Evolutionary conservation across 352 stramenopile species (phyloP), one percentile per base, ranked within the genome.

Genomic region (Pythium pyrilobum): DNA sequence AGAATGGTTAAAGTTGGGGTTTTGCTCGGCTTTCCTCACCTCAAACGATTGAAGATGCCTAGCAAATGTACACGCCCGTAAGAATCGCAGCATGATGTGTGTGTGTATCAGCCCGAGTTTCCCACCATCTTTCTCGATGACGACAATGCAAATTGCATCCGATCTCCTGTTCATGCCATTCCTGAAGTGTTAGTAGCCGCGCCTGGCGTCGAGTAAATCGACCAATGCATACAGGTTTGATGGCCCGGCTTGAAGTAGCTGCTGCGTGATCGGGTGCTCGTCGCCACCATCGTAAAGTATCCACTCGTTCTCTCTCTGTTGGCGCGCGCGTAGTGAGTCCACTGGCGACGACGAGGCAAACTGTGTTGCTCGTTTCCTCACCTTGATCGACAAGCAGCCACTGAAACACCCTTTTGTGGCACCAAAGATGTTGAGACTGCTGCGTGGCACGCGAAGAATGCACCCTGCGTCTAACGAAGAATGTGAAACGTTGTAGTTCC

Each of bases 91-190:
- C n/a, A n/a, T n/a, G n/a, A n/a, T n/a, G n/a, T n/a, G n/a, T n/a
- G n/a, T n/a, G n/a, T n/a, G n/a, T n/a, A n/a, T n/a, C n/a, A n/a
- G n/a, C n/a, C n/a, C n/a, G n/a, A n/a, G 8, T 2, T 5, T 31
- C 40, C 1, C 62, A 94, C 95, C 92, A 43, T 98, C 95, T 64
- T 98, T 98, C 64, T 98, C 95, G 33, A 98, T 75, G 3, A 98
- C 86, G 6, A 98, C 41, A 52, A 98, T 97, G 53, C 64, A 97
- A 33, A 72, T 69, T 21, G 92, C 89, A 51, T 86, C 68, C 41
- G 74, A 89, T 53, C 52, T 48, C 12, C 83, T 94, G 36, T n/a
- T 24, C 25, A 4, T 25, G 32, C 24, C 10, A 38, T n/a, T n/a
- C n/a, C n/a, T n/a, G n/a, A n/a, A n/a, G n/a, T n/a, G n/a, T n/a